Base-by-base conservation (phyloP, 1,284 basidiomycete species). In the Spongiforma sp. region DNA sequence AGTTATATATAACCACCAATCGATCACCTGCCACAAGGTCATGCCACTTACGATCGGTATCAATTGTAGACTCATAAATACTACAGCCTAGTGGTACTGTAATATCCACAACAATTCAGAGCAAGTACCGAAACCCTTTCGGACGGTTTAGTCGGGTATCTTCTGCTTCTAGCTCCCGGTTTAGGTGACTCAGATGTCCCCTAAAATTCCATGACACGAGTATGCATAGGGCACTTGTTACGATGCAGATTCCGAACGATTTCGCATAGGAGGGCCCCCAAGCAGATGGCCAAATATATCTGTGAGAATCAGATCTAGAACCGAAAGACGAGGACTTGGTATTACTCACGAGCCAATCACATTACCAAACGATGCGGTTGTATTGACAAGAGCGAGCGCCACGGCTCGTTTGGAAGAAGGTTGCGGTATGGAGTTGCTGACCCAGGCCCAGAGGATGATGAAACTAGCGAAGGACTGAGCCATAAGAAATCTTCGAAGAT, bases 391-490 rank as follows among this genome's bases (percentile, higher is more conserved):
- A 1, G 91, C 93, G 57, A 94, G 80, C 7, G 88, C 89, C 24
- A 92, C 89, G n/a, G 91, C 91, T 34, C 91, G 87, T 78, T 93
- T 93, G 19, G 86, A 84, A 9, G 90, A 84, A 43, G 90, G 86
- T 34, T 84, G 82, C 26, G 89, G 81, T 64, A 94, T 83, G 6
- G 88, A 86, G 68, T 88, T 89, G 69, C 86, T 89, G 43, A 88
- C 81, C 93, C 92, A 94, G 0, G 91, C 84, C 64, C 88, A 82
- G 69, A 90, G 87, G 61, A 84, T 83, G 62, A 93, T 86, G 76
- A 89, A 90, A 1, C 84, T 90, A 3, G 89, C 83, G 68, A 91
- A 93, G 0, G 88, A 87, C 66, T 90, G 88, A 11, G 90, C 89
- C 87, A 93, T 90, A 58, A 93, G 76, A 76, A 93, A 93, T 54